phyloP scores from a whole-genome alignment of 2,329 filamentous ascomycete genomes.

The Beauveria pseudobassiana region DNA sequence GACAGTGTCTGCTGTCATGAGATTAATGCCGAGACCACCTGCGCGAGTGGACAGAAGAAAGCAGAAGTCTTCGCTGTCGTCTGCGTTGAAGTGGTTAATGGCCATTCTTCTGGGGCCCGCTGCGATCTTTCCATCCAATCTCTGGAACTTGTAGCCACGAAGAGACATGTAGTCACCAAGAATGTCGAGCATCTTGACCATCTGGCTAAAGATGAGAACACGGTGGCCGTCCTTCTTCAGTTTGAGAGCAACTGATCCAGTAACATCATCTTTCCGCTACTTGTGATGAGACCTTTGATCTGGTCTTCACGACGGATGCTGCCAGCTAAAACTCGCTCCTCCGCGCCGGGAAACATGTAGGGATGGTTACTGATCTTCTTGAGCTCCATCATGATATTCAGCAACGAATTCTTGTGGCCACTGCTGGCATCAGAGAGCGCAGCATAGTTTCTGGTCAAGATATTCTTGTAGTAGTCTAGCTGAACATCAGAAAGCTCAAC shows the following conservation, averaged over 20 bases:
- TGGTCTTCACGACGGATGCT: constrained; percentile 80
- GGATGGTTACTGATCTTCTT: constrained; percentile 99
- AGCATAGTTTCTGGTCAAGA: constrained; percentile 91
- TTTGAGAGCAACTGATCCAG: constrained; percentile 90
- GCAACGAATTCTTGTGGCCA: constrained; percentile 86
- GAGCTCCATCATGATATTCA: constrained; percentile 99
- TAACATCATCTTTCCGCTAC: constrained; percentile 99
- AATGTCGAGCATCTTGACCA: constrained; percentile 98
- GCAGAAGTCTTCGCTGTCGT: constrained; percentile 90
- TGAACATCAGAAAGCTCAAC: constrained; percentile 96
- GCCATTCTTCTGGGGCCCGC: constrained; percentile 82
- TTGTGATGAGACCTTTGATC: constrained; percentile 87
- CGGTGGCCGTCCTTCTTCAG: constrained; percentile 89
- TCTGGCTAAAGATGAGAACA: constrained; percentile 97
- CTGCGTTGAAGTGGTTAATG: constrained; percentile 98
- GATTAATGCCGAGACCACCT: constrained; percentile 94
- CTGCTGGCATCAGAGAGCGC: constrained; percentile 84
- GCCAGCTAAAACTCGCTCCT: constrained; percentile 78
- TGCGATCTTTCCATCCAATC: constrained; percentile 90
- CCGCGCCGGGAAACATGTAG: constrained; percentile 93
- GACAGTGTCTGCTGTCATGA: constrained; percentile 98
- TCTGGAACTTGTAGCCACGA: constrained; percentile 90
- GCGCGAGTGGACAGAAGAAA: constrained; percentile 93
- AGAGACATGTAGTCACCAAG: constrained; percentile 88
- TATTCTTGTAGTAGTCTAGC: constrained; percentile 98